Evolutionary conservation across 768 basidiomycete species (phyloP).

Genomic region (Mycena belliarum): DNA sequence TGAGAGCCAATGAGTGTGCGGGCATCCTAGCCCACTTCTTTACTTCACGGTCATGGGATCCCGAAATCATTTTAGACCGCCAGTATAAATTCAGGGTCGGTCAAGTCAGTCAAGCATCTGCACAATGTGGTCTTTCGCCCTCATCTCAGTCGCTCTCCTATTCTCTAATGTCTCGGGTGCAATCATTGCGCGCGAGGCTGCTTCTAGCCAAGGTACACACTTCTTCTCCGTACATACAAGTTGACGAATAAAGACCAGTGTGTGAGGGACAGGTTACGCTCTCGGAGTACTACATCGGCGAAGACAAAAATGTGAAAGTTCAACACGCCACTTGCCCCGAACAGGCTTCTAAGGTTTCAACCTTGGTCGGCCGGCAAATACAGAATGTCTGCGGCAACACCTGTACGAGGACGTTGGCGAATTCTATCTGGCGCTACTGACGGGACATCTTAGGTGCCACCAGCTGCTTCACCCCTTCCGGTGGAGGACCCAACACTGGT

Average conservation of each 20-base stretch:
- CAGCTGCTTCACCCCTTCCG: constrained; percentile 47
- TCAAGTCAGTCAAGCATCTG: background rate
- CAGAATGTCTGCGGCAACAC: constrained; percentile 43
- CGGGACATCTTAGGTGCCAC: constrained; percentile 32
- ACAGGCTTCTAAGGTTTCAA: constrained; percentile 1
- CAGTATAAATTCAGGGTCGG: background rate
- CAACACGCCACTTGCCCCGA: constrained; percentile 36
- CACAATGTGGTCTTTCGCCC: constrained; percentile 7
- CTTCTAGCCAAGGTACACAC: background rate
- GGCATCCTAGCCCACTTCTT: background rate
- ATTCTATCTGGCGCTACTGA: background rate
- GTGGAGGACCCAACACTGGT: constrained; percentile 49
- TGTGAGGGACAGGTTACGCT: constrained; percentile 27
- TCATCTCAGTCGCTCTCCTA: constrained; percentile 2
- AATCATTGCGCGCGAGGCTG: background rate
- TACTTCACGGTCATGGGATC: background rate
- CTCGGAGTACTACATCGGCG: constrained; percentile 39
- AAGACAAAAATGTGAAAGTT: constrained; percentile 44
- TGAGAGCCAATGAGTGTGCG: too few relatives aligned
- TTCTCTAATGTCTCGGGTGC: background rate
- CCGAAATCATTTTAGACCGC: background rate
- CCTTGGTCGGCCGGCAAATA: constrained; percentile 27
- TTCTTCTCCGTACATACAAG: background rate
- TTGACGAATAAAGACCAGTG: background rate
- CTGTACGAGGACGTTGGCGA: constrained; percentile 30